These are phyloP conservation scores for Ganoderma sinense DNA, from an alignment of 1,284 basidiomycete species.

Conservation along the genomic window DNA sequence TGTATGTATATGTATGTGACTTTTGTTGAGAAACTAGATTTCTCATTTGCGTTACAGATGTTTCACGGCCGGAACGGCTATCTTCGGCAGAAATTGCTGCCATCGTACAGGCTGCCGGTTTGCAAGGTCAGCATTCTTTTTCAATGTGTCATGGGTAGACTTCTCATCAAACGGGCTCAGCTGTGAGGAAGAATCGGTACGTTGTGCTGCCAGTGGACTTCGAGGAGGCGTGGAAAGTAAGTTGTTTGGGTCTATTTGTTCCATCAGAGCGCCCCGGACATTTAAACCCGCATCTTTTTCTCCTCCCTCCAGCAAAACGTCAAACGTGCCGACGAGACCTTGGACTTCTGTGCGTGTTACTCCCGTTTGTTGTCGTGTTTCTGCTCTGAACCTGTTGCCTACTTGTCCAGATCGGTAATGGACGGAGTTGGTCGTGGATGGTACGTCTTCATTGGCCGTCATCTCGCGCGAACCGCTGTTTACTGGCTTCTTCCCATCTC, in stretches of 20 bases:
- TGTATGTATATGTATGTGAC: conserved; percentile 73
- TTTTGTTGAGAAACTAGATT: too few relatives aligned
- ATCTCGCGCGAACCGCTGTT: neutral
- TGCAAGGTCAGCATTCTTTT: conserved; percentile 74
- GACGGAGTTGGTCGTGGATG: conserved; percentile 33
- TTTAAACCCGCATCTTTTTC: conserved; percentile 42
- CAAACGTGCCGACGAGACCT: conserved; percentile 93
- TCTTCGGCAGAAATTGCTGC: conserved; percentile 97
- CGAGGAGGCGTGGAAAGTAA: conserved; percentile 98
- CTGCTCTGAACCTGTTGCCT: conserved; percentile 19
- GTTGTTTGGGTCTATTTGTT: conserved; percentile 61
- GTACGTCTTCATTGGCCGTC: conserved; percentile 33
- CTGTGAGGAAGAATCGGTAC: conserved; percentile 98
- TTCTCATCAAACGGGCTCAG: conserved; percentile 47
- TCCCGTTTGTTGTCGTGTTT: conserved; percentile 7
- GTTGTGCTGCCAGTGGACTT: conserved; percentile 97
- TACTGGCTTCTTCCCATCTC: neutral
- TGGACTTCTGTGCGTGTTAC: conserved; percentile 87
- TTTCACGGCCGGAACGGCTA: conserved; percentile 95
- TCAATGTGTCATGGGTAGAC: too few relatives aligned
- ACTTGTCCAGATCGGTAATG: conserved; percentile 57
- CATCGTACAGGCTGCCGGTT: conserved; percentile 96
- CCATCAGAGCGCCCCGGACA: conserved; percentile 42
- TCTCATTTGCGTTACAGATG: conserved; percentile 61
- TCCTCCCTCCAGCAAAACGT: conserved; percentile 79